phyloP scores from a whole-genome alignment of 1,284 basidiomycete species.

The Fomitopsis palustris region DNA sequence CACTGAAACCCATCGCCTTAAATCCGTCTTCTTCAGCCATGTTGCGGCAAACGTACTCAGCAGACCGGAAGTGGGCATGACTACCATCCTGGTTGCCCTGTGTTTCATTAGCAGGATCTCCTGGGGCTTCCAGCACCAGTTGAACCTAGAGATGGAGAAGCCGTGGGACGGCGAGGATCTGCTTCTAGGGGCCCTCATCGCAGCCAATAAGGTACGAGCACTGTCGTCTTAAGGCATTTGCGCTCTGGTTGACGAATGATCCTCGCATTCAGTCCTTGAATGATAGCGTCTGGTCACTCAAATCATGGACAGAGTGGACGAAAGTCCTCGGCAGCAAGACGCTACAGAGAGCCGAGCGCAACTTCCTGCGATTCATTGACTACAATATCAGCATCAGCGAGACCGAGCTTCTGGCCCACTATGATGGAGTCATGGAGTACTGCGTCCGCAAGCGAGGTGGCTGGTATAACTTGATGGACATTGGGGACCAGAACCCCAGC shows the following conservation, averaged over 20 bases:
- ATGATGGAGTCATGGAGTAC: constrained; percentile 5
- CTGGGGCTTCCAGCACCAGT: constrained; percentile 38
- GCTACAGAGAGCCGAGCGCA: constrained; percentile 9
- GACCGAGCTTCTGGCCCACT: constrained; percentile 10
- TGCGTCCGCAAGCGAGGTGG: neutral
- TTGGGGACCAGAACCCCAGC: neutral
- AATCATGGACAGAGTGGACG: neutral
- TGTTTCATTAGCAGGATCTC: constrained; percentile 58
- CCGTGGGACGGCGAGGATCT: constrained; percentile 66
- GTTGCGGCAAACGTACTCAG: constrained; percentile 53
- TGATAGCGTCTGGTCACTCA: constrained; percentile 17
- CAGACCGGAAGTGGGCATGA: constrained; percentile 50
- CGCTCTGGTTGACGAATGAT: neutral
- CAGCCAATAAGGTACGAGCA: constrained; percentile 54
- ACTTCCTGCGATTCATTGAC: constrained; percentile 12
- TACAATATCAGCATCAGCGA: constrained; percentile 10
- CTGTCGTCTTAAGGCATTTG: neutral
- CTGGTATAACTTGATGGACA: neutral
- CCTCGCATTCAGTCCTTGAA: constrained; percentile 46
- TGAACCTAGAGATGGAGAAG: constrained; percentile 44
- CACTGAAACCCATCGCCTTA: constrained; percentile 25
- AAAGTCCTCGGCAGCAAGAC: constrained; percentile 7
- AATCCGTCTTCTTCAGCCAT: constrained; percentile 41
- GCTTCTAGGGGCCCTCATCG: constrained; percentile 61
- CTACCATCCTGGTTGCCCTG: constrained; percentile 52